Base-by-base conservation (phyloP, 1,284 basidiomycete genomes). In the Bondarzewia mesenterica region DNA sequence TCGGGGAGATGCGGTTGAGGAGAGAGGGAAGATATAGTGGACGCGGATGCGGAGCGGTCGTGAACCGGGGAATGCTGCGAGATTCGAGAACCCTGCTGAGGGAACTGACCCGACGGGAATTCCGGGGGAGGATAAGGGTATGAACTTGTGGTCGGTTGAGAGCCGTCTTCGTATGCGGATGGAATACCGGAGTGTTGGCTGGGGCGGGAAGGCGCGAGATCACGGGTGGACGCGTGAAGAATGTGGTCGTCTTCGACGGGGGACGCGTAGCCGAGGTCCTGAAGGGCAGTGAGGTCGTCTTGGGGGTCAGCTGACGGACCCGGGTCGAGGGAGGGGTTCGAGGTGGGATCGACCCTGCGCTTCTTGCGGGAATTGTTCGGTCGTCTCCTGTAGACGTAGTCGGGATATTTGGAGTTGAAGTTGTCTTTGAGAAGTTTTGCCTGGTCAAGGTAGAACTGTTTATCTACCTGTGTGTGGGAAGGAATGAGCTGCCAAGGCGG, bases 401-500 rank as follows among this genome's bases (percentile, higher is more conserved):
- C 87, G 18, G 88, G 88, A 63, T 89, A 90, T 60, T 81, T 85
- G n/a, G 73, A 66, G 63, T 90, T 89, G 72, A 90, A 90, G 48
- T 70, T 80, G 56, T 90, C 88, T 63, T 90, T 90, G 49, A 90
- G 68, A 54, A 78, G 75, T 64, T 88, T 89, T 5, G 87, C 87
- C 61, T 87, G 84, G 62, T 89, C 83, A 49, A 87, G 80, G 61
- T 88, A 90, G 61, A 86, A 89, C 61, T 89, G 85, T 62, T 90
- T 90, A 46, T 88, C 83, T 21, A 73, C 64, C 86, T 89, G 60
- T 12, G 46, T 51, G 48, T 49, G 21, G 3, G 15, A 6, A 23
- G 15, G 5, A 41, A 21, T 32, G 51, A 39, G 43, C 40, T 48
- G 21, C 45, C 18, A 44, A 29, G 25, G 37, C 42, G 47, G n/a